Base-by-base conservation (phyloP, 768 basidiomycete species). In the Rickenella mellea region DNA sequence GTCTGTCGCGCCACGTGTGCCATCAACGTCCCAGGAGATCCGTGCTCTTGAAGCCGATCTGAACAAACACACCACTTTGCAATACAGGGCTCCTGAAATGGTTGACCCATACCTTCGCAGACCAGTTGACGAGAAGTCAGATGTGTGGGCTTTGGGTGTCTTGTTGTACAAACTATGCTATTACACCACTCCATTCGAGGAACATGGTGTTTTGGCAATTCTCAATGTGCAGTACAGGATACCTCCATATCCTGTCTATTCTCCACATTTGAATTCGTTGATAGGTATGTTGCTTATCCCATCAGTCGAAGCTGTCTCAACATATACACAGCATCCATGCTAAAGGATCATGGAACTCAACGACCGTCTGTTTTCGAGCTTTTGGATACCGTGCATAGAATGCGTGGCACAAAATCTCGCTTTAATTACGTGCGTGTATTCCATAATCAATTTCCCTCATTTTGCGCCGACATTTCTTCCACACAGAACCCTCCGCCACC, bases 71-170 rank as follows among this genome's bases (percentile, higher is more conserved):
- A 99, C 96, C 2, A 99, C 96, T 3, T 69, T 98, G 48, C 96
- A 98, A 59, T 99, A 99, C 57, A 73, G 96, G 32, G 90, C 94
- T n/a, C 94, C 96, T 2, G 96, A 99, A 63, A 96, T 99, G 90
- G 84, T 98, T 12, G 94, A 99, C 56, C 77, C 82, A 0, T 84
- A 85, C 60, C 71, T 83, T 20, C 73, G 88, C 47, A 72, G 86
- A 44, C 83, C 86, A 1, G 74, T 92, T 26, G 90, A 92, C 56
- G 90, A 93, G 60, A 94, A 92, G 66, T 87, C 84, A 60, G 94
- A 99, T 54, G 83, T 99, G 0, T 99, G 96, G 96, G 96, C 96
- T 0, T 72, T 99, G 19, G 96, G 94, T 19, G 92, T 98, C 12
- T 67, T 99, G 46, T 71, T 99, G 11, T 99, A 97, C 70, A 99